A percentile compares a stretch with the other conserved stretches of the same genome.
Evolutionary conservation across 352 stramenopile species (phyloP).

Genomic region (Pythium vanterpoolii): DNA sequence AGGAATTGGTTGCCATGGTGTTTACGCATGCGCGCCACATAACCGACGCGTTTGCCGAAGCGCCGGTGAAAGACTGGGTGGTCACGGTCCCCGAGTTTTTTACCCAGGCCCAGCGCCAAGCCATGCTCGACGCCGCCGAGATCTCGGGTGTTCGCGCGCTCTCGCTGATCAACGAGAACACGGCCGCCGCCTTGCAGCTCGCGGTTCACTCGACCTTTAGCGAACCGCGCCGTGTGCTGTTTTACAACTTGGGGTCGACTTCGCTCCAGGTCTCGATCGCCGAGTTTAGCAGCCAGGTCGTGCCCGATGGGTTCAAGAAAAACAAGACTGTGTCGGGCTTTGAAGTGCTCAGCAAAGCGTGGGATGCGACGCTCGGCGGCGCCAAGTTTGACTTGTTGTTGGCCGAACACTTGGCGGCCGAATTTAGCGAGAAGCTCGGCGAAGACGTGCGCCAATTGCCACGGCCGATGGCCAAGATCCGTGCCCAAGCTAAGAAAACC

Average conservation of each 20-base stretch:
- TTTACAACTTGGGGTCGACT: slow-evolving; percentile 98
- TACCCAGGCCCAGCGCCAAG: slow-evolving; percentile 93
- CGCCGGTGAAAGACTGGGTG: slow-evolving; percentile 90
- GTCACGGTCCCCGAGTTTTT: slow-evolving; percentile 96
- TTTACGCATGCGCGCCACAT: slow-evolving; percentile 89
- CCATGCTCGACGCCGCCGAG: slow-evolving; percentile 92
- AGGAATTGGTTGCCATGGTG: slow-evolving; percentile 97
- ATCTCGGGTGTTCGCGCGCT: slow-evolving; percentile 95
- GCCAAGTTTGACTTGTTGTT: slow-evolving; percentile 91
- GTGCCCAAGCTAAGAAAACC: slow-evolving; percentile 94
- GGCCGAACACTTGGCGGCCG: slow-evolving; percentile 90
- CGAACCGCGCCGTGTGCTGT: slow-evolving; percentile 90
- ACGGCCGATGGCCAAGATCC: slow-evolving; percentile 94
- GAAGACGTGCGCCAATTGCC: slow-evolving; percentile 89
- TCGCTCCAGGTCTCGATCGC: slow-evolving; percentile 89
- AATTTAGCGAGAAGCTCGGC: slow-evolving; percentile 92
- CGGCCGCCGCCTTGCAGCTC: slow-evolving; percentile 95
- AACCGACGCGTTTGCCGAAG: slow-evolving; percentile 66
- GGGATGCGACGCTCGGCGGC: slow-evolving; percentile 92
- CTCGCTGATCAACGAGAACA: slow-evolving; percentile 97
- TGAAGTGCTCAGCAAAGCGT: slow-evolving; percentile 91
- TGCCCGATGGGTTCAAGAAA: slow-evolving; percentile 88
- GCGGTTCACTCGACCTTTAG: slow-evolving; percentile 91
- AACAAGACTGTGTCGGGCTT: slow-evolving; percentile 92
- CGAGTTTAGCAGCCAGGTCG: slow-evolving; percentile 80